A percentile compares a stretch with the other conserved stretches of the same genome.
Conservation (phyloP, 106 monocot species). For the Dioscorea dumetorum region DNA sequence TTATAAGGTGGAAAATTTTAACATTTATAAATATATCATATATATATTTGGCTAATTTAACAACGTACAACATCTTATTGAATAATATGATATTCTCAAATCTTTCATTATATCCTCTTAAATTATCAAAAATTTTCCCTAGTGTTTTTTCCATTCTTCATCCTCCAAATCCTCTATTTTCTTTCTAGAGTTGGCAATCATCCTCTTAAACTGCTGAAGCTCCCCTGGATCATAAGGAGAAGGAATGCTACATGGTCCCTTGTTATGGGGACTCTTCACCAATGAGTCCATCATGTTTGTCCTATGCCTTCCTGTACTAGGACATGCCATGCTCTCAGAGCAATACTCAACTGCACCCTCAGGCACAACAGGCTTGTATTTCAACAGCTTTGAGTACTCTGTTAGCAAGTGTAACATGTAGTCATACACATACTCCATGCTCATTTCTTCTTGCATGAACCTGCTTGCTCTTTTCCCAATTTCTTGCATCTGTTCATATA, state of each 20-base stretch:
- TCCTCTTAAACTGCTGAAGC: neutral
- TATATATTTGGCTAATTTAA: no score
- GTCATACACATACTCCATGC: neutral
- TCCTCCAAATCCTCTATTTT: neutral
- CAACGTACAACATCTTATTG: no score
- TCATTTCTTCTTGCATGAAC: neutral
- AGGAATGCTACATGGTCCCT: neutral
- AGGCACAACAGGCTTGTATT: neutral
- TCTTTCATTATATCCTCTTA: no score
- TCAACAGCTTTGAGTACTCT: neutral
- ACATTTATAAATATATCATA: no score
- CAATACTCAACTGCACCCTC: neutral
- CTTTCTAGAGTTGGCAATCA: neutral
- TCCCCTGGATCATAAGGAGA: neutral
- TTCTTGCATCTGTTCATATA: neutral
- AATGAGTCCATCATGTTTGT: neutral
- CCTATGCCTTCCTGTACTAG: neutral
- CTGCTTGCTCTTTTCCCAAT: neutral
- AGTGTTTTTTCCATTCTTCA: neutral
- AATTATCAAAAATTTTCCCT: no score
- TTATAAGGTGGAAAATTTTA: no score
- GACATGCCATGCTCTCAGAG: neutral
- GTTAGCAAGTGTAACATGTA: neutral
- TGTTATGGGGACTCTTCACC: neutral
- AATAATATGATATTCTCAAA: no score